phyloP scores from a whole-genome alignment of 2,329 filamentous ascomycete genomes.

The Aspergillus fijiensis region DNA sequence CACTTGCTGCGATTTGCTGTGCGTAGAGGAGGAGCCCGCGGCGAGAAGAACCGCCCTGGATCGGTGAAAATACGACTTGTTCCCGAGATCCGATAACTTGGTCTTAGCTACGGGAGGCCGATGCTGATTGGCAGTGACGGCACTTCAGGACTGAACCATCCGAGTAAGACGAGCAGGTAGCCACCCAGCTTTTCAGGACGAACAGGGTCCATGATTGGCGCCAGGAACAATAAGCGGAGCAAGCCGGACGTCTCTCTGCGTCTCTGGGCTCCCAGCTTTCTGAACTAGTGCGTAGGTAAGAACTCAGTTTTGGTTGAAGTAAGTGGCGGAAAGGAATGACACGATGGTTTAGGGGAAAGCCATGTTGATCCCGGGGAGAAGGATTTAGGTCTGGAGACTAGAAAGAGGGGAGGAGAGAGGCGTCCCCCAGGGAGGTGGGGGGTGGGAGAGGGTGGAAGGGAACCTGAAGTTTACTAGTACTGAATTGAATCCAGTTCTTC shows the following conservation, averaged over 20 bases:
- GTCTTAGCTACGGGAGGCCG: constrained; percentile 6
- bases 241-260: background rate
- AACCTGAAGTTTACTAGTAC: background rate
- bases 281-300: constrained; percentile 1
- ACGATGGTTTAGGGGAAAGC: background rate
- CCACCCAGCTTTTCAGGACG: background rate
- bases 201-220: constrained; percentile 8
- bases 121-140: constrained; percentile 5
- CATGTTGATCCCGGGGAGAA: background rate
- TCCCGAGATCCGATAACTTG: constrained; percentile 12
- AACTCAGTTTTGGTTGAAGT: background rate
- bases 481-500: background rate
- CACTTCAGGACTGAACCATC: background rate
- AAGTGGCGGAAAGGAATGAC: background rate
- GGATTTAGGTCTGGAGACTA: background rate
- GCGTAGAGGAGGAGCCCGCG: background rate
- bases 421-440: background rate
- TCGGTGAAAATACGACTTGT: constrained; percentile 2
- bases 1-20: background rate
- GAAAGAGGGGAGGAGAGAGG: background rate
- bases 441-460: background rate
- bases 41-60: constrained; percentile 4
- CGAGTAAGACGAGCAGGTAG: background rate
- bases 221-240: constrained; percentile 11
- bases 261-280: background rate